phyloP scores from a whole-genome alignment of 768 basidiomycete genomes.

The Auricularia heimuer region DNA sequence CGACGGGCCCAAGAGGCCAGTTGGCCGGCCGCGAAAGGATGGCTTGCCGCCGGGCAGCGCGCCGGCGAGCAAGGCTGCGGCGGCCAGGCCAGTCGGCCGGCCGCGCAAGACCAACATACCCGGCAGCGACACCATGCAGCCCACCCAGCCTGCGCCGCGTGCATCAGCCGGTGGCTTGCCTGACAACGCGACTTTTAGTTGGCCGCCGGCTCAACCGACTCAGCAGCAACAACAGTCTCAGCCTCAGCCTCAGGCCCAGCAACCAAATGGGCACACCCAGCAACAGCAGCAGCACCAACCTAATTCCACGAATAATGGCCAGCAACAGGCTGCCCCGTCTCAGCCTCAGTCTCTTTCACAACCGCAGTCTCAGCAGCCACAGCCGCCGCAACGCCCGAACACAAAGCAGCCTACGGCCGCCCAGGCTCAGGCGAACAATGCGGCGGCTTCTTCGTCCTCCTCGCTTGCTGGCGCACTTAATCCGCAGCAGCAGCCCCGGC shows the following conservation, averaged over 20 bases:
- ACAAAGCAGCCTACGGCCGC: too few relatives aligned
- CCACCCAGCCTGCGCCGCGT: not conserved
- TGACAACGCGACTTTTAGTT: not conserved
- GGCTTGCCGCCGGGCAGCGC: slow-evolving; percentile 72
- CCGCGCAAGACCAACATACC: slow-evolving; percentile 21
- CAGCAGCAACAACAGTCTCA: not conserved
- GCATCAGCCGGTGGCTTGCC: not conserved
- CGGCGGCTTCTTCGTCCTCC: too few relatives aligned
- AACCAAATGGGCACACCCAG: not conserved
- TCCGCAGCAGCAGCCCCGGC: not conserved
- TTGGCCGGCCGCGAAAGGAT: slow-evolving; percentile 73
- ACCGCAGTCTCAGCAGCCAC: too few relatives aligned
- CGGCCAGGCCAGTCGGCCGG: slow-evolving; percentile 26
- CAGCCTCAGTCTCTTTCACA: too few relatives aligned
- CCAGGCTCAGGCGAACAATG: not conserved
- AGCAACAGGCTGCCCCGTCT: too few relatives aligned
- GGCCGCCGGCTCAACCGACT: not conserved
- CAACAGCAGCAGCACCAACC: not conserved
- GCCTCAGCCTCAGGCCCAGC: not conserved
- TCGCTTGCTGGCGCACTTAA: not conserved
- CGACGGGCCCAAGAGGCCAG: slow-evolving; percentile 46
- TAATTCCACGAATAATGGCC: not conserved
- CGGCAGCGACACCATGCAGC: not conserved
- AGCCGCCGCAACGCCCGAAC: too few relatives aligned
- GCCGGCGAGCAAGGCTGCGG: slow-evolving; percentile 13